Evolutionary conservation across 1,139 yeast species (phyloP), one percentile per base, ranked within the genome.

Genomic region (Taphrina pruni): DNA sequence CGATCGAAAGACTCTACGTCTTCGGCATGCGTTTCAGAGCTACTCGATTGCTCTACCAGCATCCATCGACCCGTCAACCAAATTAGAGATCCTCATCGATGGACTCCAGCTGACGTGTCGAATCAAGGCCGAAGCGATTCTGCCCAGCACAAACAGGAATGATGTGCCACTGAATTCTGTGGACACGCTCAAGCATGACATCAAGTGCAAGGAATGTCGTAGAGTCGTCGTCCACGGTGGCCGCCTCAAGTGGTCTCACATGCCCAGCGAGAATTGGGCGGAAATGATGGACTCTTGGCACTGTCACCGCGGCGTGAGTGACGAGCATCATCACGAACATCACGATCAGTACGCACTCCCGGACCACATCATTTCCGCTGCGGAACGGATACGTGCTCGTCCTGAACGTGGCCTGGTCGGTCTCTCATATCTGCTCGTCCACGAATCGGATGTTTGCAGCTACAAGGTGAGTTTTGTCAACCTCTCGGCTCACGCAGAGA

Each of bases 281-380:
- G 99, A 94, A 76, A 81, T 94, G 84, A 89, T 94, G 97, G 98
- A 94, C 72, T 89, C 89, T 73, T 94, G 99, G 99, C 98, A 94
- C 77, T 94, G 99, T 76, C 98, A 94, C 77, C 57, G 61, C 92
- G 92, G 76, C 17, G 56, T 64, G 35, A 98, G 99, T 0, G 81
- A 81, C 39, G 74, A 74, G 32, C 77, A 79, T 50, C 76, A 79
- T 32, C 74, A 73, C 38, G 75, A 75, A 41, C 73, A 75, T 14
- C 69, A 55, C 46, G 69, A 64, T 43, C 67, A 64, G 38, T 64
- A 64, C 43, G 35, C 57, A 11, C 43, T 64, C 12, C 67, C 67
- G 12, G 54, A 43, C 26, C 61, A 64, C 46, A 64, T 64, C 51
- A 55, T 64, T 0, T 36, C 50, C 17, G 67, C 67, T 2, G 61